Conservation (phyloP, 2,329 filamentous ascomycete species). For the Alternaria gansuensis region DNA sequence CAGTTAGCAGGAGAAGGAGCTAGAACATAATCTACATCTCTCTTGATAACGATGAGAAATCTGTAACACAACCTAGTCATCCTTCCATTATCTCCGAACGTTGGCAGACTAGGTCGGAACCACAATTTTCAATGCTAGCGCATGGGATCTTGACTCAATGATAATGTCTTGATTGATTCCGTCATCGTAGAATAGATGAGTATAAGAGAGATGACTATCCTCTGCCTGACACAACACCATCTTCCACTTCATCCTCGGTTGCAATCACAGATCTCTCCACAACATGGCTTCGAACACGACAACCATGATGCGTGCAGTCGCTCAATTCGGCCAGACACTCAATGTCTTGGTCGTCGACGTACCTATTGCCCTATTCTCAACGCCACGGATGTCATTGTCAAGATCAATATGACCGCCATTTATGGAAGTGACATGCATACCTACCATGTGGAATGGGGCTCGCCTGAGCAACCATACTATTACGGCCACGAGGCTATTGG, state of each 20-base stretch:
- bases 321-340: not conserved
- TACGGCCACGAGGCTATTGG: constrained; percentile 90
- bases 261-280: not conserved
- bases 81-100: not conserved
- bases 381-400: constrained; percentile 52
- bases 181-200: not conserved
- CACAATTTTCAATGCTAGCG: not conserved
- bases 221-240: not conserved
- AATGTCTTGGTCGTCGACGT: not conserved
- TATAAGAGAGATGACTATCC: not conserved
- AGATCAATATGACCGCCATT: constrained; percentile 53
- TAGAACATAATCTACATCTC: not conserved
- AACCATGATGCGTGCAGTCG: not conserved
- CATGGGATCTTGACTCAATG: not conserved
- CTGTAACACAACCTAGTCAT: not conserved
- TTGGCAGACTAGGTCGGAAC: not conserved
- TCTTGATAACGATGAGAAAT: not conserved
- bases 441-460: constrained; percentile 73
- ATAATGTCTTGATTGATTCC: not conserved
- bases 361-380: constrained; percentile 49
- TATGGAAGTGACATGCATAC: constrained; percentile 40
- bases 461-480: constrained; percentile 78
- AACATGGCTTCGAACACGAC: not conserved
- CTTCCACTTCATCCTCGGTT: not conserved
- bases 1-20: not conserved